Percentiles rank a stretch among this genome's conserved stretches.
phyloP scores from a whole-genome alignment of 2,329 filamentous ascomycete genomes.

The Penicillium paneum region DNA sequence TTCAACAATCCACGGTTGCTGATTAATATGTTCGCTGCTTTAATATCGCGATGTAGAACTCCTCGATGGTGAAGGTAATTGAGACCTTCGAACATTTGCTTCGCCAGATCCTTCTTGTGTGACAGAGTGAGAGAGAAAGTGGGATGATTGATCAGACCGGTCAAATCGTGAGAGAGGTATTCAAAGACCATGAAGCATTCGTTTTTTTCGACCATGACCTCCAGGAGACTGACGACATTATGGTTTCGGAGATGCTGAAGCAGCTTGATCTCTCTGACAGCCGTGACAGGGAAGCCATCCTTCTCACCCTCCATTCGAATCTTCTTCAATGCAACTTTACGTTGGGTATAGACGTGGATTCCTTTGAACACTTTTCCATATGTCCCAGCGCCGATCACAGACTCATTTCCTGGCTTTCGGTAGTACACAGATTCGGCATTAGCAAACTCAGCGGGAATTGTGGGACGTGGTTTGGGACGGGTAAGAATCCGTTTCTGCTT shows the following conservation, averaged over 20 bases:
- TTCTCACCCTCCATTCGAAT: conserved; percentile 99
- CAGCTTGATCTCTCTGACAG: conserved; percentile 92
- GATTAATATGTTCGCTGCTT: conserved; percentile 94
- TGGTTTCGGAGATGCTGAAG: conserved; percentile 87
- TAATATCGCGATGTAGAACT: conserved; percentile 96
- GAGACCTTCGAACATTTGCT: conserved; percentile 88
- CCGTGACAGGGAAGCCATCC: conserved; percentile 96
- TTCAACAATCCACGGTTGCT: conserved; percentile 87
- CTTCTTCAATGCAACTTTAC: conserved; percentile 88
- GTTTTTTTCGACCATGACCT: conserved; percentile 99
- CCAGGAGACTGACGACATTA: conserved; percentile 82
- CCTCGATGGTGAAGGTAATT: conserved; percentile 90
- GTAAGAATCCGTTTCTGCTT: conserved; percentile 65
- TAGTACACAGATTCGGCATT: conserved; percentile 87
- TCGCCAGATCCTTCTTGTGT: conserved; percentile 90
- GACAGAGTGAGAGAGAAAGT: conserved; percentile 78
- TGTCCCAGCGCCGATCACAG: conserved; percentile 90
- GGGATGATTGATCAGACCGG: conserved; percentile 90
- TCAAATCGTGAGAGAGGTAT: conserved; percentile 93
- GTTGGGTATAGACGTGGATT: conserved; percentile 70
- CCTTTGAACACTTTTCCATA: conserved; percentile 97
- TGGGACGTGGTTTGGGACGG: conserved; percentile 68
- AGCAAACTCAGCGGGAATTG: conserved; percentile 67
- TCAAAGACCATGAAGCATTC: conserved; percentile 99
- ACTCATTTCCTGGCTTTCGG: conserved; percentile 94